Conservation (phyloP, 2,329 filamentous ascomycete species). For the Ascochyta rabiei region DNA sequence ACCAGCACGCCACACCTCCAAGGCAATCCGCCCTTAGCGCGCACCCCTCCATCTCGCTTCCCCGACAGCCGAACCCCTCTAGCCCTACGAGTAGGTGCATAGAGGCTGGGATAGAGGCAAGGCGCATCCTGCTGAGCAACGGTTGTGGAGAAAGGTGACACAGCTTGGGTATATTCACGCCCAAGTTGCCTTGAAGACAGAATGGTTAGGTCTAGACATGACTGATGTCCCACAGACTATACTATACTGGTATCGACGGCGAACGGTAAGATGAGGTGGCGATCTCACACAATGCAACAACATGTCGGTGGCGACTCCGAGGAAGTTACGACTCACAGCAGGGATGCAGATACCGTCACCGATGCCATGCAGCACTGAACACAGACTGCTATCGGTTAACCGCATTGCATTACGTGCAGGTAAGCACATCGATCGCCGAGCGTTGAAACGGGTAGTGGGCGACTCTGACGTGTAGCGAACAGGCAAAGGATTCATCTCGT, state of each 20-base stretch:
- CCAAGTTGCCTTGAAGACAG: not conserved
- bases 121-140: constrained; percentile 1
- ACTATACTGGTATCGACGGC: not conserved
- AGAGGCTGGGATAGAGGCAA: not conserved
- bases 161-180: not conserved
- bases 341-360: constrained; percentile 5
- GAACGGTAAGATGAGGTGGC: not conserved
- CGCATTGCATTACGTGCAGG: constrained; percentile 14
- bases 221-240: constrained; percentile 6
- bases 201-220: constrained; percentile 2
- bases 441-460: constrained; percentile 7
- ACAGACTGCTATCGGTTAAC: not conserved
- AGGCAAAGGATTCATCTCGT: not conserved
- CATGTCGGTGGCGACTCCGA: not conserved
- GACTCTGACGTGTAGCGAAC: constrained; percentile 5
- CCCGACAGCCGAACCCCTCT: constrained; percentile 3
- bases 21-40: constrained; percentile 4
- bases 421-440: constrained; percentile 12
- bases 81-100: constrained; percentile 6
- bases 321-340: not conserved
- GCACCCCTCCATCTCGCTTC: constrained; percentile 1
- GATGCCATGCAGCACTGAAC: not conserved
- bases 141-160: constrained; percentile 1
- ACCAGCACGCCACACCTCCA: not conserved
- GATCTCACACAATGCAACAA: constrained; percentile 7